These are phyloP conservation scores for Schizonepeta tenuifolia DNA, from an alignment of 257 asterid species.

Conservation along the genomic window DNA sequence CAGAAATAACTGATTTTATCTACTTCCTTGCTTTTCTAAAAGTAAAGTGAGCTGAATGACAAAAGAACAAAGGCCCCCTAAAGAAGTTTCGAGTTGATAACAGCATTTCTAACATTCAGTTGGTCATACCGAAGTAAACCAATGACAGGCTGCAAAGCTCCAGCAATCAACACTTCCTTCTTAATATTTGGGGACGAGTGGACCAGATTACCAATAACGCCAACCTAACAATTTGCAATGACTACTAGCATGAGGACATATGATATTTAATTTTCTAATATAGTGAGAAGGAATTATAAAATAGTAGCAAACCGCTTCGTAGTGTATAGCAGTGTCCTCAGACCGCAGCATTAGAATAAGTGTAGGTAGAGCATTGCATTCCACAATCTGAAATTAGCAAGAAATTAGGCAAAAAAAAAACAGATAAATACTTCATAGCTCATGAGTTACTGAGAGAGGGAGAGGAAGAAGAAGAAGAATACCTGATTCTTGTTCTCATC, in stretches of 20 bases:
- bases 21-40: background rate
- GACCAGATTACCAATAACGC: slow-evolving; percentile 96
- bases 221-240: slow-evolving; percentile 67
- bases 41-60: slow-evolving; percentile 1
- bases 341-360: slow-evolving; percentile 95
- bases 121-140: slow-evolving; percentile 81
- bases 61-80: background rate
- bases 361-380: slow-evolving; percentile 93
- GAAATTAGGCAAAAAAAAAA: slow-evolving; percentile 21
- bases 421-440: background rate
- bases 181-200: slow-evolving; percentile 97
- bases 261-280: slow-evolving; percentile 13
- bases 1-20: background rate
- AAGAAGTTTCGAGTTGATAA: background rate
- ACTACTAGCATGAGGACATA: slow-evolving; percentile 27
- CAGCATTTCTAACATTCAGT: background rate
- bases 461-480: background rate
- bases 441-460: slow-evolving; percentile 1
- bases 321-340: slow-evolving; percentile 94
- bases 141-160: slow-evolving; percentile 98
- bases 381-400: slow-evolving; percentile 78
- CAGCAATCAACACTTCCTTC: slow-evolving; percentile 95
- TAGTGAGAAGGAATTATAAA: slow-evolving; percentile 1
- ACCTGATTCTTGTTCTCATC: slow-evolving; percentile 99
- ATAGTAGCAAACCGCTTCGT: slow-evolving; percentile 84